Percentiles rank a stretch among this genome's conserved stretches.
Evolutionary conservation across 257 asterid species (phyloP).

Genomic region (Ligustrum vulgare): DNA sequence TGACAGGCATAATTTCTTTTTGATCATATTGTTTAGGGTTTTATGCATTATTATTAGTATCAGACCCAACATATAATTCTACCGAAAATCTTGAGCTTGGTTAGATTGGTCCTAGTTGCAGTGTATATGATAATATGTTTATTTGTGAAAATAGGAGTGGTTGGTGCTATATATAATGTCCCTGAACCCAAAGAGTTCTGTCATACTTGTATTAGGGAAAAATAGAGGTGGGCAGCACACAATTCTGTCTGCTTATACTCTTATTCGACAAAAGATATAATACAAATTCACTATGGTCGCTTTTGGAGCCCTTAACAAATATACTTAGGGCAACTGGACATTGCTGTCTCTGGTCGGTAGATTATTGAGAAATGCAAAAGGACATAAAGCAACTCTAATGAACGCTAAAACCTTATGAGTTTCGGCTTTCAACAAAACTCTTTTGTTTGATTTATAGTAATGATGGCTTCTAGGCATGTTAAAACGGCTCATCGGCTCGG

Average conservation of each 20-base stretch:
- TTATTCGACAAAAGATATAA: neutral
- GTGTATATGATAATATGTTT: neutral
- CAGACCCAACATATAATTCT: neutral
- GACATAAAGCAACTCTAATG: neutral
- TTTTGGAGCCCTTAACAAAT: neutral
- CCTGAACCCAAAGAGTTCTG: neutral
- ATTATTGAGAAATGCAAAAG: neutral
- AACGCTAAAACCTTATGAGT: neutral
- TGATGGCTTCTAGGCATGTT: no score
- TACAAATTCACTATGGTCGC: neutral
- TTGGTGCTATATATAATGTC: neutral
- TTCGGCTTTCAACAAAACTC: neutral
- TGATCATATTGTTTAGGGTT: neutral
- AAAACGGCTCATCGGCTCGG: no score
- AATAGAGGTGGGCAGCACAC: neutral
- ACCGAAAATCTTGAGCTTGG: conserved; percentile 1
- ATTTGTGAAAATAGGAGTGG: neutral
- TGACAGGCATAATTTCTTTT: conserved; percentile 8
- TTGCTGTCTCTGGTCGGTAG: neutral
- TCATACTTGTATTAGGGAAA: neutral
- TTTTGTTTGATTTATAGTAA: neutral
- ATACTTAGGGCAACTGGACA: neutral
- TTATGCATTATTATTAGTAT: neutral
- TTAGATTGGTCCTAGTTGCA: neutral
- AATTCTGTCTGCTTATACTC: neutral